Conservation (phyloP, 2,329 filamentous ascomycete species). For the Sclerotinia subarctica region DNA sequence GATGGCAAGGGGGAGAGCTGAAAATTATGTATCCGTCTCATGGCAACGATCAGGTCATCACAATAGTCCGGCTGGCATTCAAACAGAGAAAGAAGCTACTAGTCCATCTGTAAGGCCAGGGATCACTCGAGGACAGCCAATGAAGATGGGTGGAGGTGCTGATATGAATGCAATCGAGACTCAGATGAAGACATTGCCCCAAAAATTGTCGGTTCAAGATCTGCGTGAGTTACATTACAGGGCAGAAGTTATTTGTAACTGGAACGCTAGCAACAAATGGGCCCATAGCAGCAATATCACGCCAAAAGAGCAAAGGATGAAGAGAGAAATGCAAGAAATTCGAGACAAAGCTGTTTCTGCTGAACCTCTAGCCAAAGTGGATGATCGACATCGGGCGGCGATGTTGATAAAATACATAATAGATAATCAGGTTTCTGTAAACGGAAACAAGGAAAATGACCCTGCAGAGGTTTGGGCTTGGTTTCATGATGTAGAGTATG, state of each 20-base stretch:
- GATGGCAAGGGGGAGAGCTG: not conserved
- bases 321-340: not conserved
- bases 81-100: not conserved
- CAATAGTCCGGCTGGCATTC: not conserved
- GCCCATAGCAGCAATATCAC: too few species aligned
- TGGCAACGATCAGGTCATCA: not conserved
- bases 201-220: not conserved
- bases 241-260: not conserved
- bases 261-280: not conserved
- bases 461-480: not conserved
- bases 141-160: not conserved
- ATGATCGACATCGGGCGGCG: not conserved
- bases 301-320: not conserved
- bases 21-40: not conserved
- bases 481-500: not conserved
- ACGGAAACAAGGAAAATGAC: not conserved
- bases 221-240: not conserved
- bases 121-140: not conserved
- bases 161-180: not conserved
- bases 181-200: too few species aligned
- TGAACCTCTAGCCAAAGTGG: not conserved
- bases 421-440: not conserved
- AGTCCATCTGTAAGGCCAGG: not conserved
- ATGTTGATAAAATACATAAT: not conserved
- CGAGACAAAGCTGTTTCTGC: not conserved